Base-by-base conservation (phyloP, 495 filamentous ascomycete species). In the Emericellopsis terricola region DNA sequence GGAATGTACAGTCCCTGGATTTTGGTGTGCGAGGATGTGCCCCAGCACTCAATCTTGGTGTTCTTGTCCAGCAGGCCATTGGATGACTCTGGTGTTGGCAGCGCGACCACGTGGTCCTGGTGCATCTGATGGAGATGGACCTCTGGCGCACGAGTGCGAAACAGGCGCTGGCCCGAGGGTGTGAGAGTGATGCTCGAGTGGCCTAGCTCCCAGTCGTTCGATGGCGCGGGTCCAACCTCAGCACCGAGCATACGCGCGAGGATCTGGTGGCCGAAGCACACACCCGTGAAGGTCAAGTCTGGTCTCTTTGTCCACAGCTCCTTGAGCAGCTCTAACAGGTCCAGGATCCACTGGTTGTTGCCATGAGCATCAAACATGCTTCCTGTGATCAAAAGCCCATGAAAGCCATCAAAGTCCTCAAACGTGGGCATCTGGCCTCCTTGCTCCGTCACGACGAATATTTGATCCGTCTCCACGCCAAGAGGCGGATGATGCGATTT, bases 261-360 rank as follows among this genome's bases (percentile, higher is more conserved):
- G 29, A 92, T 78, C 52, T 92, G 83, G 47, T 91, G 83, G 15
- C 82, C 84, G 47, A 84, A 91, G 47, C 83, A 92, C 21, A 85
- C 69, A 8, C 81, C 83, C 15, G 86, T 65, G 21, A 85, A 46
- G 39, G 54, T 57, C 9, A 71, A 50, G 7, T 50, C 34, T 0
- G 64, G 62, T 35, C 52, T 60, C 0, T 52, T 26, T 0, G 8
- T 26, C 41, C 60, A 56, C 11, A 46, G 41, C 19, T 47, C 31
- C 41, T 40, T 40, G 4, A 53, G 39, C 20, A 54, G 38, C 8
- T 36, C 33, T 0, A 51, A 18, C 33, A 55, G 38, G 16, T 45
- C 36, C 13, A 73, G 37, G 30, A 87, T 81, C 84, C 81, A 93
- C 0, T 76, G 71, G 19, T 65, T 53, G 38, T 75, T 56, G 28